Evolutionary conservation across 345 rosid genomes (phyloP).

Genomic region (Arabidopsis thaliana): DNA sequence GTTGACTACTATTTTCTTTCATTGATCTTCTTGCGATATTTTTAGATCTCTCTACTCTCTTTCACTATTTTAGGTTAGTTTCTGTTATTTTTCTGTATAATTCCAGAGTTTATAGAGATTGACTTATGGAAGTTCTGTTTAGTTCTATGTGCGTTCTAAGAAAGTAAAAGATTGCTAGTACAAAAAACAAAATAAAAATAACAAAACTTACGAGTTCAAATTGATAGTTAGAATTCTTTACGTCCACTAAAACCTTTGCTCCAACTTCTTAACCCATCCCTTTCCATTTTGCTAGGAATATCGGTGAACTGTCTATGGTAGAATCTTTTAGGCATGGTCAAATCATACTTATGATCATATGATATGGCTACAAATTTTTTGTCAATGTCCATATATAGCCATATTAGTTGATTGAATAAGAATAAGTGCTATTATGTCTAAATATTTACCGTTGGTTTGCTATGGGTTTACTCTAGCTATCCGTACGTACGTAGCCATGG

Average conservation of each 20-base stretch:
- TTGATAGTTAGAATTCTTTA: background rate
- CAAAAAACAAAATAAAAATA: background rate
- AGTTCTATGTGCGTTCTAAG: background rate
- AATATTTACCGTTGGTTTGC: no score
- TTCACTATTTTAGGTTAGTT: background rate
- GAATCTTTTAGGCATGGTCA: no score
- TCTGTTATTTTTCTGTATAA: slow-evolving; percentile 15
- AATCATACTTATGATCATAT: no score
- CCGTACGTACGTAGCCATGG: no score
- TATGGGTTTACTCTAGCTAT: no score
- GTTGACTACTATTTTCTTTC: slow-evolving; percentile 42
- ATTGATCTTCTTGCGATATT: slow-evolving; percentile 16
- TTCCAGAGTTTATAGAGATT: background rate
- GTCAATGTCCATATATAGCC: no score
- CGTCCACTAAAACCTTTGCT: background rate
- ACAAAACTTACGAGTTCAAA: background rate
- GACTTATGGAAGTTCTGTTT: background rate
- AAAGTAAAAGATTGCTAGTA: background rate
- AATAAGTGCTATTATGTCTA: no score
- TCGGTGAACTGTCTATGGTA: no score
- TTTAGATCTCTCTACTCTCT: slow-evolving; percentile 22
- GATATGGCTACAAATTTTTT: no score
- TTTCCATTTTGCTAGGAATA: no score
- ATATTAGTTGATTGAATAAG: no score
- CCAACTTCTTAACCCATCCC: no score